These are phyloP conservation scores for Pascua sp. DNA, from an alignment of 1,284 basidiomycete species.

Conservation along the genomic window DNA sequence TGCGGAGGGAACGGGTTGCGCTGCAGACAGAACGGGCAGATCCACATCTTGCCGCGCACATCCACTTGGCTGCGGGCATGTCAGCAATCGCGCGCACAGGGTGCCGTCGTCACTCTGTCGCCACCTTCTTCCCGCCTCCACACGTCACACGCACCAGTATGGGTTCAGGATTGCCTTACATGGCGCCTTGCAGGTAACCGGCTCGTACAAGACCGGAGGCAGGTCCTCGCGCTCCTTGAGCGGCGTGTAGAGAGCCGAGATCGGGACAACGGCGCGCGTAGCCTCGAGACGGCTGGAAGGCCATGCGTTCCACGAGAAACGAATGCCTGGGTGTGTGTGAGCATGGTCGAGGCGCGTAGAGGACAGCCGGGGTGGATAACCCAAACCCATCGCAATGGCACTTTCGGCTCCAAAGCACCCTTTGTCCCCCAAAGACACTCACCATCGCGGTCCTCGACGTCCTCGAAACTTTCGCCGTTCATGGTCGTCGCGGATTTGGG, in stretches of 20 bases:
- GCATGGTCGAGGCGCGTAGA: neutral
- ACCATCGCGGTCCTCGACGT: conserved; percentile 64
- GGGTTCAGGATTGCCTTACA: conserved; percentile 97
- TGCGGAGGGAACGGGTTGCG: conserved; percentile 97
- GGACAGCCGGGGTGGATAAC: neutral
- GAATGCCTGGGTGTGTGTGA: conserved; percentile 60
- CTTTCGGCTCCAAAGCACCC: neutral
- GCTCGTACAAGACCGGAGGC: conserved; percentile 94
- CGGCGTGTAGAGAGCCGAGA: conserved; percentile 95
- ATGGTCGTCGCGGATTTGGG: conserved; percentile 20
- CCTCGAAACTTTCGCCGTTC: conserved; percentile 49
- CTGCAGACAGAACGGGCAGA: conserved; percentile 96
- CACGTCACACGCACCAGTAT: conserved; percentile 70
- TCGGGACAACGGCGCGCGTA: conserved; percentile 95
- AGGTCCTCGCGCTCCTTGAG: conserved; percentile 92
- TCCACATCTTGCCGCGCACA: conserved; percentile 97
- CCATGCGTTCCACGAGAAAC: conserved; percentile 98
- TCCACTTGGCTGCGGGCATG: conserved; percentile 80
- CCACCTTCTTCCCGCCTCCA: neutral
- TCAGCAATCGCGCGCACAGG: neutral
- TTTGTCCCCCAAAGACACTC: conserved; percentile 19
- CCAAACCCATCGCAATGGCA: neutral
- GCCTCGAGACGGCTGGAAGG: conserved; percentile 96
- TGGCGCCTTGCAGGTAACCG: conserved; percentile 95
- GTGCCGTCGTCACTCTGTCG: too few relatives aligned